Evolutionary conservation across 768 basidiomycete species (phyloP).

Genomic region (Lyophyllum shimeji): DNA sequence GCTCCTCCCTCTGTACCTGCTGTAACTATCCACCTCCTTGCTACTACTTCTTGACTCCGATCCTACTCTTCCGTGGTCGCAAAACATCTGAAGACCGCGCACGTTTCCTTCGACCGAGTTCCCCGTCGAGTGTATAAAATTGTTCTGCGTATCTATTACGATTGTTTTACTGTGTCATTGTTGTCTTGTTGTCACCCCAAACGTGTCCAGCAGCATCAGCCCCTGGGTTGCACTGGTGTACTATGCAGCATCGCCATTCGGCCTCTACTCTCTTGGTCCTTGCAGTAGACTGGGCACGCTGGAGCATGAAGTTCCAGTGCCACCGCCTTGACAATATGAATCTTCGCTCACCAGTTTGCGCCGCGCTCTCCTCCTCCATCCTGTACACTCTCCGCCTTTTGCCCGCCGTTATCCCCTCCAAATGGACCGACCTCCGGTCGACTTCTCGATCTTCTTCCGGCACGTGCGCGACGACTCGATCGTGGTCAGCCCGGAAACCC

Average conservation of each 20-base stretch:
- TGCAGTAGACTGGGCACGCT: no score
- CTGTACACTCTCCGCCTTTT: no score
- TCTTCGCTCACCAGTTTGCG: no score
- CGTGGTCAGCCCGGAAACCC: not conserved
- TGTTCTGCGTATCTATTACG: not conserved
- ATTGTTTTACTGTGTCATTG: not conserved
- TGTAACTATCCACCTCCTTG: not conserved
- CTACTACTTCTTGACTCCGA: not conserved
- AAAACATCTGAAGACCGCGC: not conserved
- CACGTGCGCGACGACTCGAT: not conserved
- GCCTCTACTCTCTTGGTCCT: no score
- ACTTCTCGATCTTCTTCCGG: conserved; percentile 3
- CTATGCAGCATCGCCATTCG: no score
- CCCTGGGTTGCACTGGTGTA: no score
- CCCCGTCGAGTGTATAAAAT: not conserved
- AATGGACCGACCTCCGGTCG: conserved; percentile 1
- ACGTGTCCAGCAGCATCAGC: no score
- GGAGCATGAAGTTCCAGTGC: no score
- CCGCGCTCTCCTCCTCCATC: no score
- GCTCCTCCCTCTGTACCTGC: not conserved
- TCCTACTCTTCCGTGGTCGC: not conserved
- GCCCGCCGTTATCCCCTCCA: not conserved
- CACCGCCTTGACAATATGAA: no score
- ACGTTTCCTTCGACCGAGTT: not conserved
- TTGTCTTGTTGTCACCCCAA: not conserved